Base-by-base conservation (phyloP, 2,329 filamentous ascomycete genomes). In the Xylariaceae sp. region DNA sequence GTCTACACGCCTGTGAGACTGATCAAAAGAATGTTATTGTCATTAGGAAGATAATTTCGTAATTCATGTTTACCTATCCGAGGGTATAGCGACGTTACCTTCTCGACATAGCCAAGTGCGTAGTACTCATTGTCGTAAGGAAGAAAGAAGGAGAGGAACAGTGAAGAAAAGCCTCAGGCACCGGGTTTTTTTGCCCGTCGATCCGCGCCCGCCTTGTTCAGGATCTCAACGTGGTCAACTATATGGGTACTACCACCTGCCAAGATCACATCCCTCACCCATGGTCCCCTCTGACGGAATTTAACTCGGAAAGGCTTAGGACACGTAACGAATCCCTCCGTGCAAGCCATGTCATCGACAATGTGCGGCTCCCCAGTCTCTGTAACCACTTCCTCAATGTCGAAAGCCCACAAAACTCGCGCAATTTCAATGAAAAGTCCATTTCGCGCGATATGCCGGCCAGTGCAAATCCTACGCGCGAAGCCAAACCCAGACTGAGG, bases 401-500 rank as follows among this genome's bases (percentile, higher is more conserved):
- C 15, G 17, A 35, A 35, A 7, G 33, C 33, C 33, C 33, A 35
- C 33, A 35, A 13, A 7, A 35, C 9, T 17, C 33, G 15, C 15
- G 33, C 33, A 13, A 35, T 35, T 17, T 35, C 13, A 19, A 35
- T 17, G 15, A 12, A 35, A 7, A 35, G 33, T 8, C 33, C 17
- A 17, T 35, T 17, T 18, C 33, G 33, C 18, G 33, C 33, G 18
- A 35, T 35, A 17, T 35, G 33, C 11, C 33, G 33, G 6, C 33
- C 33, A 18, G 18, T 12, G 18, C 33, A 35, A 7, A 18, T 18
- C 33, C 33, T 17, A 6, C 33, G 33, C 33, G 13, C 33, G 41
- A 68, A 76, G 0, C 73, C 74, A 39, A 78, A 76, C 6, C 66
- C 65, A 1, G 56, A 49, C 2, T 58, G 51, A 0, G 63, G 61